Evolutionary conservation across 176 grass and related monocot genomes (phyloP).

Genomic region (Tillandsia fasciculata): DNA sequence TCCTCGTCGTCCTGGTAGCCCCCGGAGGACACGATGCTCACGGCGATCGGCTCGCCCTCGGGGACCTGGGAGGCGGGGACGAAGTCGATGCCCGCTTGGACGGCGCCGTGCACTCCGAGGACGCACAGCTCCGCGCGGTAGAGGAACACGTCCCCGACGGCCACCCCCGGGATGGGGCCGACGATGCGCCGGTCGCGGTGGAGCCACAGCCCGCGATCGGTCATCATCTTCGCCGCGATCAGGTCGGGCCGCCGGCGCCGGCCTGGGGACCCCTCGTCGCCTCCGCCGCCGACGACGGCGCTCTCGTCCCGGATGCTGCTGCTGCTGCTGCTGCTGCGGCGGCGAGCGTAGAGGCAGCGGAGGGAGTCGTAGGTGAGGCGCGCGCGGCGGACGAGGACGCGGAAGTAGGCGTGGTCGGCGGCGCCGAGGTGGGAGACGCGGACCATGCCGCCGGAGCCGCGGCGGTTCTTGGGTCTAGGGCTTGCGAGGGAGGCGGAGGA

Average conservation of each 20-base stretch:
- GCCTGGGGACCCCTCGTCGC: not conserved
- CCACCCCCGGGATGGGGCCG: constrained; percentile 57
- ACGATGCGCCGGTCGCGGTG: constrained; percentile 50
- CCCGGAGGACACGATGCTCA: constrained; percentile 85
- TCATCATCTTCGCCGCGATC: constrained; percentile 48
- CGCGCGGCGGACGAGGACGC: constrained; percentile 38
- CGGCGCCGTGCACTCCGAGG: constrained; percentile 62
- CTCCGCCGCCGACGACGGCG: no score
- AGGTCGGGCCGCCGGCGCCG: constrained; percentile 42
- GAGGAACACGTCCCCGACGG: constrained; percentile 68
- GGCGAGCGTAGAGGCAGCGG: constrained; percentile 27
- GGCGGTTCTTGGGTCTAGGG: constrained; percentile 33
- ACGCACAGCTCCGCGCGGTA: constrained; percentile 82
- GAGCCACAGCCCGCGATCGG: constrained; percentile 32
- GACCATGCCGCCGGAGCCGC: constrained; percentile 43
- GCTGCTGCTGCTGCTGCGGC: no score
- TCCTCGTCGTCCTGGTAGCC: constrained; percentile 86
- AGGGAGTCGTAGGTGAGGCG: constrained; percentile 78
- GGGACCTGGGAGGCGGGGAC: constrained; percentile 34
- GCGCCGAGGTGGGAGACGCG: constrained; percentile 27
- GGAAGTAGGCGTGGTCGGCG: constrained; percentile 30
- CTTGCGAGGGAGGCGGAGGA: not conserved
- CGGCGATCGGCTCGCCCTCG: constrained; percentile 63
- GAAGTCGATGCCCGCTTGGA: constrained; percentile 71
- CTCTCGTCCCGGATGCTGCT: no score